Base-by-base conservation (phyloP, 2,329 filamentous ascomycete species). In the Hirsutella thompsonii region DNA sequence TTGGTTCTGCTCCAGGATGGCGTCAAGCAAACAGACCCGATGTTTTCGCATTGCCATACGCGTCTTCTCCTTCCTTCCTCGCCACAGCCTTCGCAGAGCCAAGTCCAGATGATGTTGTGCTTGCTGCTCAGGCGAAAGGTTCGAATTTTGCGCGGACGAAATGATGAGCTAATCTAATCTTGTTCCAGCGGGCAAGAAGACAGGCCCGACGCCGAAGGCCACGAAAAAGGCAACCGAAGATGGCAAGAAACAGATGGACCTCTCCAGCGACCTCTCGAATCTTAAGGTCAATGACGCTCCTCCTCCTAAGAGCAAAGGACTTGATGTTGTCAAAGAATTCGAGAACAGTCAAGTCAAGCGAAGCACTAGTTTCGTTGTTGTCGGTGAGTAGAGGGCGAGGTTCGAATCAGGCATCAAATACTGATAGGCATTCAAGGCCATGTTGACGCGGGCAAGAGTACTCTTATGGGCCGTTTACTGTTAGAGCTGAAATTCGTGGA, bases 361-460 rank as follows among this genome's bases (percentile, higher is more conserved):
- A 50, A 81, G 78, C 41, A 82, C 84, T 34, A 94, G 87, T 56
- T 94, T 95, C 61, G 88, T 94, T 8, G 89, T 95, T 28, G 88
- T 94, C 51, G 88, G 85, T 89, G 67, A 52, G 78, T 53, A 13
- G 6, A 3, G 8, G 5, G 20, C 2, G n/a, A 43, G 48, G 46
- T 3, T 42, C 56, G 14, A 20, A 20, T 18, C 20, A 20, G 3
- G 39, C 19, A 30, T 23, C 35, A 14, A 21, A 36, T 2, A 21
- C 3, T 11, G 5, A 29, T 23, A 3, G 13, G 29, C 16, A 6
- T 11, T 11, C 23, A 26, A 87, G 88, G 92, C 13, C 92, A 98
- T 58, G 92, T 98, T 42, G 92, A 98, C 59, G 90, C 93, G 40
- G 92, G 92, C 40, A 98, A 98, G 62, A 95, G 88, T 58, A 98